phyloP scores from a whole-genome alignment of 2,329 filamentous ascomycete genomes.

The Neofusicoccum laricinum region DNA sequence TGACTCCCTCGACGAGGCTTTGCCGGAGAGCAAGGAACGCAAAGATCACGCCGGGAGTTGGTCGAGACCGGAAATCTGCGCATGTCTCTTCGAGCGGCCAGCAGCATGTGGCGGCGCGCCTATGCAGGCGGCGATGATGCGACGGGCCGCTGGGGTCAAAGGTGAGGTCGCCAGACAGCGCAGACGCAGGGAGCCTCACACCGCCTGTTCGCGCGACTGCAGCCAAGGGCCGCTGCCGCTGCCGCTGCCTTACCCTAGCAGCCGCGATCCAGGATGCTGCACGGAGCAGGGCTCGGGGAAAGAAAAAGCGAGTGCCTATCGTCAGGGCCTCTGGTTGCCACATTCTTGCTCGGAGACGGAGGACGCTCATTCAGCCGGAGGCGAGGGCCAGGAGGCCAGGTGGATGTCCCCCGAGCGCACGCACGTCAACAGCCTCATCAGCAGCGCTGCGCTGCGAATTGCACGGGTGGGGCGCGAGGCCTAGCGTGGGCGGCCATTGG shows the following conservation, averaged over 20 bases:
- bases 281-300: background rate
- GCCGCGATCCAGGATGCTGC: background rate
- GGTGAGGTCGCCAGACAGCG: constrained; percentile 7
- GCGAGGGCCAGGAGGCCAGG: background rate
- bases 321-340: constrained; percentile 3
- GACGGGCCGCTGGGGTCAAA: background rate
- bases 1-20: background rate
- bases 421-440: constrained; percentile 1
- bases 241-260: background rate
- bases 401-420: background rate
- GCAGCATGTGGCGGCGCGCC: constrained; percentile 1
- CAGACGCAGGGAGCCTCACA: constrained; percentile 14
- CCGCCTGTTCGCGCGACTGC: constrained; percentile 11
- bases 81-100: constrained; percentile 9
- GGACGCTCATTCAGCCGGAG: background rate
- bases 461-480: background rate
- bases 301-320: background rate
- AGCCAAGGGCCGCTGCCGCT: constrained; percentile 1
- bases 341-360: background rate
- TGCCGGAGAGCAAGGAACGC: constrained; percentile 1
- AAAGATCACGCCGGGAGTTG: constrained; percentile 9
- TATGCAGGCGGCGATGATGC: constrained; percentile 6
- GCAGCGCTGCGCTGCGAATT: background rate
- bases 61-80: constrained; percentile 3
- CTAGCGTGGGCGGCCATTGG: background rate